Evolutionary conservation across 139 green algal genomes (phyloP), one percentile per base, ranked within the genome.

Genomic region (Micromonas pusilla): DNA sequence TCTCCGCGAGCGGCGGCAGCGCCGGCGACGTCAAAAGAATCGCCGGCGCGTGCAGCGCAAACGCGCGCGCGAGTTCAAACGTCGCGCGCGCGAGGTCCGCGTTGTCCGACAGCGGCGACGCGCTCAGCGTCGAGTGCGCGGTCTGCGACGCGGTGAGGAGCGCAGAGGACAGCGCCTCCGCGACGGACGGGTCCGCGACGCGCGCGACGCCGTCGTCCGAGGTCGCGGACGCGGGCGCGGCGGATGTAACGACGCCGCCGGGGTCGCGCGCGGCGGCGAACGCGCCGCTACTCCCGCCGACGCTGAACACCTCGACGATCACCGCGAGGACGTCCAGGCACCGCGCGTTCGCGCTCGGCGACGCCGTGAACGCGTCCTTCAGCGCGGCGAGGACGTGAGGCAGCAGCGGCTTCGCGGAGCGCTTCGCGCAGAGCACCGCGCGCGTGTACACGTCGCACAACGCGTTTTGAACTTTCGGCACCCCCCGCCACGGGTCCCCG

Each of bases 391-490:
- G 57, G 4, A 80, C 28, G 20, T 36, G 57, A 23, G 64, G 57
- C 2, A 80, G 32, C 21, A 80, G n/a, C 25, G 37, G 21, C 28
- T 13, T 30, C 30, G 57, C 63, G 26, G 34, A 52, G 5, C 57
- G 1, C 74, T 72, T 72, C 19, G 57, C 54, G 57, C 57, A 73
- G 3, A 65, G 16, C 21, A 80, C 32, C 30, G 36, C 9, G 4
- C 34, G 5, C 3, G 30, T 57, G 57, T 87, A 85, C 26, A 91
- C 80, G 45, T 89, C 77, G 3, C 80, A 77, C 39, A 91, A 57
- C 25, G 86, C 85, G 23, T 76, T 72, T 36, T 85, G n/a, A 26
- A 72, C 65, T 13, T 26, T 4, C 26, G 65, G n/a, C 28, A 26
- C 65, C 4, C 4, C 2, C 72, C 30, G 77, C 84, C 19, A 53